These are phyloP conservation scores for Pelargonium australe DNA, from an alignment of 441 rosid genomes.

Conservation along the genomic window DNA sequence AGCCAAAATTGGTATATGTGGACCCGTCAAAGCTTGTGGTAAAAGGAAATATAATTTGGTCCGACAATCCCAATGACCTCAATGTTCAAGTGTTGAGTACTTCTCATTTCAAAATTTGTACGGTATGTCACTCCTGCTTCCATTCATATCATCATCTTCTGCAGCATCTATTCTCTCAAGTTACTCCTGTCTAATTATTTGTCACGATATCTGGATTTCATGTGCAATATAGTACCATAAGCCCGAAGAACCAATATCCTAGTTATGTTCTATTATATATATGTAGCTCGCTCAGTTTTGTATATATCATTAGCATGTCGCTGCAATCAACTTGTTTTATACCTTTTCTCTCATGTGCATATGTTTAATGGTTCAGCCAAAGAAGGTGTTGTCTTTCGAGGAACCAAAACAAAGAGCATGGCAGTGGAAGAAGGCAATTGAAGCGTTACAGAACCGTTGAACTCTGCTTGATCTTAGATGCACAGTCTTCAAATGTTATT, in stretches of 20 bases:
- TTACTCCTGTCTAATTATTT: too few relatives aligned
- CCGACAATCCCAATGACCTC: slow-evolving; percentile 81
- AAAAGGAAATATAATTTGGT: slow-evolving; percentile 91
- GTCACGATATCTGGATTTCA: background rate
- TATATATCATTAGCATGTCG: background rate
- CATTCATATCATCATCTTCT: background rate
- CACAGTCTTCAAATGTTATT: slow-evolving; percentile 21
- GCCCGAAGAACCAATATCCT: background rate
- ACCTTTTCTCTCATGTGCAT: slow-evolving; percentile 15
- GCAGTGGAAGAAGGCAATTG: slow-evolving; percentile 97
- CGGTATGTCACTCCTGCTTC: slow-evolving; percentile 41
- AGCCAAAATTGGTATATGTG: slow-evolving; percentile 82
- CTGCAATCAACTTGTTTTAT: background rate
- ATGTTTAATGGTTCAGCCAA: slow-evolving; percentile 51
- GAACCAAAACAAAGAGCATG: slow-evolving; percentile 84
- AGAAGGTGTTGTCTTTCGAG: slow-evolving; percentile 85
- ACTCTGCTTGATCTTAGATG: slow-evolving; percentile 1
- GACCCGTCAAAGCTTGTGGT: slow-evolving; percentile 83
- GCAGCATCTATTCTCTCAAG: background rate
- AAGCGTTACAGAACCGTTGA: slow-evolving; percentile 79
- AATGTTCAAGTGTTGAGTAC: slow-evolving; percentile 70
- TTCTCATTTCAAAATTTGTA: slow-evolving; percentile 81
- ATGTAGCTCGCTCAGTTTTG: background rate
- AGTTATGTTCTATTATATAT: background rate
- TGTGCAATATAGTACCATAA: background rate